Evolutionary conservation across 1,139 yeast species (phyloP).

Genomic region (Yamadazyma spencermartinsiae): DNA sequence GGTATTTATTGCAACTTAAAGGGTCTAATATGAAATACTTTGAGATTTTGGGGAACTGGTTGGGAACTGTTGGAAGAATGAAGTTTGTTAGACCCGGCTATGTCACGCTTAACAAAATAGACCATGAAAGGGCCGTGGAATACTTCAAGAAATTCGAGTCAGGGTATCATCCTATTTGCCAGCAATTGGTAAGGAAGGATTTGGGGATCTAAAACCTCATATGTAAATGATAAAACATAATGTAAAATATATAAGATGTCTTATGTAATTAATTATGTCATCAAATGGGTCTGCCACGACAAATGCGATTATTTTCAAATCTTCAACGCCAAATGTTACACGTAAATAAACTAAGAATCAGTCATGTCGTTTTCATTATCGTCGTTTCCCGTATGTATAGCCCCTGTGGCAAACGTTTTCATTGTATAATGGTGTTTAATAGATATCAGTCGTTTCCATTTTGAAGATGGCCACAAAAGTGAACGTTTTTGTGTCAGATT

Average conservation of each 20-base stretch:
- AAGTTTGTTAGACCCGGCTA: conserved; percentile 90
- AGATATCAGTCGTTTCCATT: too few species aligned
- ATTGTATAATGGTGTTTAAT: too few species aligned
- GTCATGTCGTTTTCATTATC: conserved; percentile 17
- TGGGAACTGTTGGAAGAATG: conserved; percentile 93
- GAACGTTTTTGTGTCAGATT: neutral
- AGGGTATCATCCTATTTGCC: conserved; percentile 84
- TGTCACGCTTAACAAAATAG: conserved; percentile 61
- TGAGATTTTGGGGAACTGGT: conserved; percentile 65
- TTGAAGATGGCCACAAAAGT: too few species aligned
- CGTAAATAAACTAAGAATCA: conserved; percentile 7
- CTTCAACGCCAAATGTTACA: conserved; percentile 4
- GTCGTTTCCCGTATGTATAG: conserved; percentile 19
- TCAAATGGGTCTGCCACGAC: neutral
- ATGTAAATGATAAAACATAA: too few species aligned
- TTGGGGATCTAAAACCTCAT: conserved; percentile 30
- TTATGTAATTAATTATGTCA: too few species aligned
- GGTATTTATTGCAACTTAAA: conserved; percentile 63
- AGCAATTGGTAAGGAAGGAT: conserved; percentile 76
- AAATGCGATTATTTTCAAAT: neutral
- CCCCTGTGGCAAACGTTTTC: too few species aligned
- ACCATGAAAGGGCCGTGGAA: conserved; percentile 60
- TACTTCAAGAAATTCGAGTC: conserved; percentile 61
- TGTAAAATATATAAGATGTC: neutral
- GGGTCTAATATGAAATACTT: conserved; percentile 49